A percentile compares a stretch with the other conserved stretches of the same genome.
These are phyloP conservation scores for Fusarium temperatum DNA, from an alignment of 2,329 filamentous ascomycete species.

Conservation along the genomic window DNA sequence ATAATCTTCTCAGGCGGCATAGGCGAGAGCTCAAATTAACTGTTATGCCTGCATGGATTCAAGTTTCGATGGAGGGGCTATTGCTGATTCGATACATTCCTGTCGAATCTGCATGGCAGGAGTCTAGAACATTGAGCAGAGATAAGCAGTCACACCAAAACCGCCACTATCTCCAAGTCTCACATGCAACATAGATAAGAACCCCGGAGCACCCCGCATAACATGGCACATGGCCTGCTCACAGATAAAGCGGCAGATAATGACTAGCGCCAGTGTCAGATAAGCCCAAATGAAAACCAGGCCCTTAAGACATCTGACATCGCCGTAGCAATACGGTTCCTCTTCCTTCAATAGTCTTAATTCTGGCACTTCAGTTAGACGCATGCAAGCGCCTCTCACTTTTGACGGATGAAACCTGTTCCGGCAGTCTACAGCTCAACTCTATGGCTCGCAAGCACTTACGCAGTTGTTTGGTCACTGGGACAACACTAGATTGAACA, in stretches of 20 bases:
- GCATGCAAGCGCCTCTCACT: fast-evolving
- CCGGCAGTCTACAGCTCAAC: too few species aligned
- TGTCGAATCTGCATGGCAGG: neutral
- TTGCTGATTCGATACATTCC: fast-evolving
- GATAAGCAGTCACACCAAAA: neutral
- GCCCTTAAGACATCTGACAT: neutral
- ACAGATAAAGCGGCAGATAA: neutral
- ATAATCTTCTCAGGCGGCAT: neutral
- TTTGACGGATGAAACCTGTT: neutral
- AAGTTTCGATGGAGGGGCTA: neutral
- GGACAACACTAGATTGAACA: neutral
- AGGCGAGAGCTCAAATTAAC: neutral
- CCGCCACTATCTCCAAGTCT: neutral
- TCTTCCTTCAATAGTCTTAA: neutral
- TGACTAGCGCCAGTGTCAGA: neutral
- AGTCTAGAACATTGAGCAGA: neutral
- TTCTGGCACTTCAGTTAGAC: neutral
- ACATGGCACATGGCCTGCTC: neutral
- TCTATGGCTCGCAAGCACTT: neutral
- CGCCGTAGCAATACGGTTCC: neutral
- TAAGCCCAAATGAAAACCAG: neutral
- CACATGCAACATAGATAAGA: neutral
- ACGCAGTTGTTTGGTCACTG: fast-evolving
- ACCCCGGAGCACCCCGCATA: neutral
- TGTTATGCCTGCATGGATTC: fast-evolving